phyloP scores from a whole-genome alignment of 495 filamentous ascomycete genomes.

The Podospora australis region DNA sequence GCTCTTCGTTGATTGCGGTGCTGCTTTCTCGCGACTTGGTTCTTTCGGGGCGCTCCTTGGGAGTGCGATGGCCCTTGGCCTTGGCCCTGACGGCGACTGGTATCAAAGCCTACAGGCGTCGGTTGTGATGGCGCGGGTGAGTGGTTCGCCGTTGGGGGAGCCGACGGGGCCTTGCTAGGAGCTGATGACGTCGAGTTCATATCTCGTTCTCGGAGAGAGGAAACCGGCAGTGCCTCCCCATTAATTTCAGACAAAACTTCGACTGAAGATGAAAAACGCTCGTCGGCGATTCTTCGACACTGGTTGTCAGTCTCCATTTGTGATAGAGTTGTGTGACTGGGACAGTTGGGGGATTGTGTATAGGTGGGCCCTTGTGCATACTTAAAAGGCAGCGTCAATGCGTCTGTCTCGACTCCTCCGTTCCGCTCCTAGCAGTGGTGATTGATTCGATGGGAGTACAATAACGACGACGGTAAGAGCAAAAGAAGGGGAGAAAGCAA shows the following conservation, averaged over 20 bases:
- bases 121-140: background rate
- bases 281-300: background rate
- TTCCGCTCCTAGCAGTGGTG: background rate
- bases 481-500: background rate
- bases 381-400: background rate
- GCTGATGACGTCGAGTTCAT: constrained; percentile 43
- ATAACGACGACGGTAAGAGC: background rate
- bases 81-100: constrained; percentile 53
- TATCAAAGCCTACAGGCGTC: constrained; percentile 39
- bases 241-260: background rate
- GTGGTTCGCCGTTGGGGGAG: constrained; percentile 22
- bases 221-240: constrained; percentile 12
- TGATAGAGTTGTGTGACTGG: background rate
- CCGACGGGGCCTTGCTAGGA: constrained; percentile 39
- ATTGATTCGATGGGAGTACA: background rate
- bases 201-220: constrained; percentile 13
- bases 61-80: constrained; percentile 50
- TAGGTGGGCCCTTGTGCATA: background rate
- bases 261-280: background rate
- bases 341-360: background rate
- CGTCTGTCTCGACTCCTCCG: background rate
- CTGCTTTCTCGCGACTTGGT: constrained; percentile 66
- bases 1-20: constrained; percentile 55
- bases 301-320: background rate
- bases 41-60: constrained; percentile 57